Base-by-base conservation (phyloP, 176 grass and related monocot species). In the Hsuehochloa calcarea region DNA sequence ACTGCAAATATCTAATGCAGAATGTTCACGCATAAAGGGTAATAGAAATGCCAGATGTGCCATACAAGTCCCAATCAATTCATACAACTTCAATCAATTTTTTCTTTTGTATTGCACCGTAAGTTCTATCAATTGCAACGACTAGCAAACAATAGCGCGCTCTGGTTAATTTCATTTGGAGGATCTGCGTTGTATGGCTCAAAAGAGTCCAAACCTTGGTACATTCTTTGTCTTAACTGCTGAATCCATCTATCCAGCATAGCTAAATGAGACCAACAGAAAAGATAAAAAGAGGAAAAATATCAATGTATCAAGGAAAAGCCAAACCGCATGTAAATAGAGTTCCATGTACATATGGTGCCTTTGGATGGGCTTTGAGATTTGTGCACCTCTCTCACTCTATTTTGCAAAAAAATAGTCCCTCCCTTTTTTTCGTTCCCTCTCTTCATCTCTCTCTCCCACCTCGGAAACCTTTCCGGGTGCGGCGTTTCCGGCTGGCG, bases 61-160 rank as follows among this genome's bases (percentile, higher is more conserved):
- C 46, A 79, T 83, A 80, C 10, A 84, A 80, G 81, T 91, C 75
- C 58, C 63, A 61, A 84, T 86, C 78, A 69, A 78, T 75, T 84
- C 89, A 82, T 84, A 75, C 81, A 91, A 87, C 80, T 91, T 56
- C 85, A 91, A 84, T 91, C 85, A 87, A 87, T 91, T 91, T 74
- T 74, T 74, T 77, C 85, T 70, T 87, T 80, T 87, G 81, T 75
- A 84, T 80, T 87, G 75, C 45, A 68, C 81, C 10, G 34, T 63
- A 84, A 87, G 68, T 84, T 84, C 69, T 91, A 87, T 87, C 85
- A 87, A 87, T 87, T 87, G 74, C 75, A 90, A 87, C 40, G 19
- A 52, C 80, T 70, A 84, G 60, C 70, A 54, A 81, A 87, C 81
- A 84, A 70, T 26, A 84, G 45, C 31, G 31, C 31, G 31, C 70